Conservation (phyloP, 2,329 filamentous ascomycete genomes). For the Ploettnerulaceae sp. region DNA sequence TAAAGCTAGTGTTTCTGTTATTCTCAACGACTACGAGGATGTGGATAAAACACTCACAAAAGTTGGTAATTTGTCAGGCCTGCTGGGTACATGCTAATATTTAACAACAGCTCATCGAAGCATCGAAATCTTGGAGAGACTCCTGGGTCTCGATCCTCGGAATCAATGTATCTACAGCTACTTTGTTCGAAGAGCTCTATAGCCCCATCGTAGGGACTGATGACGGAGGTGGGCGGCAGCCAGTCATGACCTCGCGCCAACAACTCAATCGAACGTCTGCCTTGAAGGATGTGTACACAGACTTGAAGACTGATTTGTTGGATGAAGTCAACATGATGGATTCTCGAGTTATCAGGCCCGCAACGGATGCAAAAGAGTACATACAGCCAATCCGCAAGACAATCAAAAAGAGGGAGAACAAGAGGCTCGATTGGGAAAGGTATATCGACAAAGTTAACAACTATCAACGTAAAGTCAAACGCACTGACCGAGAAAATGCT, state of each 20-base stretch:
- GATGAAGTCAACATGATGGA: slow-evolving; percentile 70
- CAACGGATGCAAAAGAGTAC: slow-evolving; percentile 61
- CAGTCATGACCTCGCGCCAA: slow-evolving; percentile 55
- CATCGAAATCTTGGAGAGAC: slow-evolving; percentile 71
- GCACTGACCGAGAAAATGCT: slow-evolving; percentile 68
- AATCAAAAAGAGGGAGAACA: slow-evolving; percentile 81
- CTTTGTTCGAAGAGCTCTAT: slow-evolving; percentile 69
- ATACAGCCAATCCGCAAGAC: slow-evolving; percentile 72
- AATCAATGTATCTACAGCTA: slow-evolving; percentile 61
- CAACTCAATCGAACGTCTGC: slow-evolving; percentile 60
- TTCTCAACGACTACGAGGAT: slow-evolving; percentile 77
- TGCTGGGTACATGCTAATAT: slow-evolving; percentile 13
- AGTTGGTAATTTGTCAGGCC: slow-evolving; percentile 42
- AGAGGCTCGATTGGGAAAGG: slow-evolving; percentile 75
- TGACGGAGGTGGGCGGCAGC: slow-evolving; percentile 49
- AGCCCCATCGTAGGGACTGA: slow-evolving; percentile 67
- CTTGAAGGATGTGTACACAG: slow-evolving; percentile 62
- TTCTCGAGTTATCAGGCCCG: slow-evolving; percentile 62
- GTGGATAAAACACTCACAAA: slow-evolving; percentile 69
- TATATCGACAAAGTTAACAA: slow-evolving; percentile 67
- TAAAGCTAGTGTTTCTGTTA: slow-evolving; percentile 67
- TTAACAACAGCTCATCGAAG: slow-evolving; percentile 61
- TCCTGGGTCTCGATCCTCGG: slow-evolving; percentile 69
- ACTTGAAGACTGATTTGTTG: slow-evolving; percentile 65
- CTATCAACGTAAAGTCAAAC: slow-evolving; percentile 63